Evolutionary conservation across 2,329 filamentous ascomycete species (phyloP), one percentile per base, ranked within the genome.

Genomic region (Paecilomyces sp.): DNA sequence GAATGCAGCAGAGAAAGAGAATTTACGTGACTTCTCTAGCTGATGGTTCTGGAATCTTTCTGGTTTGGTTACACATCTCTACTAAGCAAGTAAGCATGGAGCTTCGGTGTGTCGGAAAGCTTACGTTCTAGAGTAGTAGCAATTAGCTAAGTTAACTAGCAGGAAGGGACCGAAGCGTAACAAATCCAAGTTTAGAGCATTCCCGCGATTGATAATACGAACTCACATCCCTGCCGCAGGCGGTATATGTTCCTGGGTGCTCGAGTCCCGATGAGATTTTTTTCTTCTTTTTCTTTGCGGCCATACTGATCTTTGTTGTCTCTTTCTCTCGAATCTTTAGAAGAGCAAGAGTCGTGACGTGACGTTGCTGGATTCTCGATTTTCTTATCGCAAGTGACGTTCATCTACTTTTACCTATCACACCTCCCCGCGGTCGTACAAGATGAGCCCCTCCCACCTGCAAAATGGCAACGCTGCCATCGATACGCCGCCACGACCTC

Each of bases 401-500:
- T 28, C 25, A 28, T 28, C 25, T 28, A 28, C 25, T 28, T 28
- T 28, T 33, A 33, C 31, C 11, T 33, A 33, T 33, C 31, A 12
- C 31, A 11, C 31, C 30, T 9, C 30, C 8, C 8, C 31, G 11
- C 31, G 31, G 31, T 33, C 31, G n/a, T 25, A 15, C 15, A 53
- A 53, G 18, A 62, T 71, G 66, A 67, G 59, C 57, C 58, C 57
- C 56, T 59, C 59, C 30, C 61, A 60, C 41, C 63, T 62, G 55
- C 60, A 41, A 61, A 72, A 71, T 63, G 71, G 68, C 64, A 81
- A 83, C 67, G 79, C 41, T n/a, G 41, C 85, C 57, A 87, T 90
- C 70, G 83, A 88, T 68, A 92, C 90, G 60, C 89, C 90, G 64
- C 87, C 88, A 56, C 83, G 88, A 64, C 85, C 88, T 55, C 85